A percentile compares a stretch with the other conserved stretches of the same genome.
phyloP scores from a whole-genome alignment of 2,329 filamentous ascomycete species.

The Albifimbria verrucaria region DNA sequence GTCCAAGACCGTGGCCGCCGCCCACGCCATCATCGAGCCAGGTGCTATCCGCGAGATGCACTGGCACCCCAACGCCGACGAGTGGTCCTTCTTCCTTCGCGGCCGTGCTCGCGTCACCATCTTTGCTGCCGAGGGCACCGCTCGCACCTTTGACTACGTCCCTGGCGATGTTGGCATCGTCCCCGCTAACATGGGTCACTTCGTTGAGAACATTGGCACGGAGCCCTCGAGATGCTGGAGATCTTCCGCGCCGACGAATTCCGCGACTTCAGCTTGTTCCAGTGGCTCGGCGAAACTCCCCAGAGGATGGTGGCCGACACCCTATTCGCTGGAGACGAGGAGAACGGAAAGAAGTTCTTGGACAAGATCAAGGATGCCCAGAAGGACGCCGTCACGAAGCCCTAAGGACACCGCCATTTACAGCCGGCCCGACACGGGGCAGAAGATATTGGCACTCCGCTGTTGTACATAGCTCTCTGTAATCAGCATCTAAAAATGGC shows the following conservation, averaged over 20 bases:
- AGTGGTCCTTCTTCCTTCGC: slow-evolving; percentile 76
- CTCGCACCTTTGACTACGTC: slow-evolving; percentile 72
- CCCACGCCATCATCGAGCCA: slow-evolving; percentile 67
- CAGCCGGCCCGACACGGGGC: no score
- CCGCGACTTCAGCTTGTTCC: slow-evolving; percentile 68
- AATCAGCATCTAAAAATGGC: no score
- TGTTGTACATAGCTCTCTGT: no score
- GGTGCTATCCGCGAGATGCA: slow-evolving; percentile 76
- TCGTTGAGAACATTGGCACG: slow-evolving; percentile 78
- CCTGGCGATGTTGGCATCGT: slow-evolving; percentile 76
- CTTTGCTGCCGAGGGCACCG: slow-evolving; percentile 65
- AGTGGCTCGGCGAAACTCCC: slow-evolving; percentile 73
- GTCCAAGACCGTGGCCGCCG: slow-evolving; percentile 69
- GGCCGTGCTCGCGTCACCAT: slow-evolving; percentile 72
- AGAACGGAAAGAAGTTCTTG: slow-evolving; percentile 61
- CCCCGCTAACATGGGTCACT: slow-evolving; percentile 74
- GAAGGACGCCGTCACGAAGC: slow-evolving; percentile 51
- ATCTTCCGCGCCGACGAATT: slow-evolving; percentile 71
- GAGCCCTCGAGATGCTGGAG: slow-evolving; percentile 74
- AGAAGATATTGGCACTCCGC: no score
- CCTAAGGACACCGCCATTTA: slow-evolving; percentile 10
- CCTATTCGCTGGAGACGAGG: slow-evolving; percentile 58
- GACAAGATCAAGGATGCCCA: slow-evolving; percentile 58
- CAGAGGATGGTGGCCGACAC: slow-evolving; percentile 63
- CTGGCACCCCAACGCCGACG: slow-evolving; percentile 77